phyloP scores from a whole-genome alignment of 495 filamentous ascomycete species.

The Penicillium ucsense region DNA sequence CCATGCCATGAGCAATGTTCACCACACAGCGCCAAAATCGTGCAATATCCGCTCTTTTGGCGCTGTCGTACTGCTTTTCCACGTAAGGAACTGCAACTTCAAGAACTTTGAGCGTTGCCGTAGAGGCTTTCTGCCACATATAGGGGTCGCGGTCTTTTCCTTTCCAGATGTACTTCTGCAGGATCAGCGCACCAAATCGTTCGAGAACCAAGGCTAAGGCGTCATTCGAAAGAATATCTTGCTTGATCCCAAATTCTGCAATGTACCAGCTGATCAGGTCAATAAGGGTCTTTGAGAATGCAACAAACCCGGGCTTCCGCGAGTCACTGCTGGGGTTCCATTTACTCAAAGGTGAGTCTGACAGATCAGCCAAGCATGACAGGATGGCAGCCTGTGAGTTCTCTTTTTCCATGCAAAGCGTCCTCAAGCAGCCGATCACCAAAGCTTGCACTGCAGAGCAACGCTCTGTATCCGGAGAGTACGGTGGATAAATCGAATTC shows the following conservation, averaged over 20 bases:
- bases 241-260: slow-evolving; percentile 48
- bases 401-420: slow-evolving; percentile 57
- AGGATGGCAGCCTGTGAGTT: slow-evolving; percentile 61
- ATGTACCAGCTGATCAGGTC: slow-evolving; percentile 56
- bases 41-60: slow-evolving; percentile 19
- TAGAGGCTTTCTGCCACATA: slow-evolving; percentile 74
- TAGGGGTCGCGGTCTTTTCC: slow-evolving; percentile 48
- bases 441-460: slow-evolving; percentile 68
- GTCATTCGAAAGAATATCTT: slow-evolving; percentile 55
- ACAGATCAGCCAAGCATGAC: slow-evolving; percentile 56
- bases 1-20: slow-evolving; percentile 30
- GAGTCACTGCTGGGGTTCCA: slow-evolving; percentile 25
- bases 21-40: slow-evolving; percentile 36
- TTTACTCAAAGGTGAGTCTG: slow-evolving; percentile 49
- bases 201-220: slow-evolving; percentile 50
- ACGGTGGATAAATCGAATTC: slow-evolving; percentile 64
- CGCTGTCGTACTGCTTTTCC: slow-evolving; percentile 32
- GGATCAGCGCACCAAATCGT: slow-evolving; percentile 57
- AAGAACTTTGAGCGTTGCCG: slow-evolving; percentile 57
- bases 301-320: slow-evolving; percentile 65
- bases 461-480: slow-evolving; percentile 76
- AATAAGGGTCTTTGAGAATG: slow-evolving; percentile 73
- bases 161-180: slow-evolving; percentile 63
- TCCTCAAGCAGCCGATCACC: slow-evolving; percentile 62
- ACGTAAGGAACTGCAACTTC: slow-evolving; percentile 55